A percentile compares a stretch with the other conserved stretches of the same genome.
Conservation (phyloP, 192 early-diverging fungal genomes). For the Backusella westeae region DNA sequence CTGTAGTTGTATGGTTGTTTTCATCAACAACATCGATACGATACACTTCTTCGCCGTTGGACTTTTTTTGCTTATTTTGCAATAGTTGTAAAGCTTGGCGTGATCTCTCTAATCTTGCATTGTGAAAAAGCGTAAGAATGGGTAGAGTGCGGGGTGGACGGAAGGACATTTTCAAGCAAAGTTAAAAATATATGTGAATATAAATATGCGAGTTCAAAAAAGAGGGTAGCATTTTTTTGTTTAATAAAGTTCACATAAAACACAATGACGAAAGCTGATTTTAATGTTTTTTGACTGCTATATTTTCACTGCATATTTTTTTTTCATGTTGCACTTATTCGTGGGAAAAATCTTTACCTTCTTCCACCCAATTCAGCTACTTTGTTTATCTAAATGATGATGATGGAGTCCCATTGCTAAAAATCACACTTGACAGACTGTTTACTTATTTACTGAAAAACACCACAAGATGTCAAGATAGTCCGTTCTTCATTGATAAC, state of each 20-base stretch:
- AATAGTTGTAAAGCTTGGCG: constrained; percentile 16
- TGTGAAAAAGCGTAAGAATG: constrained; percentile 37
- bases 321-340: not conserved
- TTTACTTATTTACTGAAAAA: not conserved
- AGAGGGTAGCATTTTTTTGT: not conserved
- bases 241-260: not conserved
- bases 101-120: constrained; percentile 14
- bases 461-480: not conserved
- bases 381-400: not conserved
- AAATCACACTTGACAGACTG: not conserved
- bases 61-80: constrained; percentile 1
- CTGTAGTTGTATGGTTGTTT: constrained; percentile 10
- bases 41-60: constrained; percentile 12
- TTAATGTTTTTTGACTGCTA: not conserved
- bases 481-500: not conserved
- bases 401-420: not conserved
- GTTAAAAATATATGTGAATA: not conserved
- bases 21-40: constrained; percentile 31
- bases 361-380: not conserved
- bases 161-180: constrained; percentile 26
- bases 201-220: not conserved
- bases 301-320: not conserved
- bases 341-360: not conserved
- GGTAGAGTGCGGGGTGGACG: constrained; percentile 24
- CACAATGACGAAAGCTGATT: not conserved